These are phyloP conservation scores for Thelephora terrestris DNA, from an alignment of 1,284 basidiomycete species.

Conservation along the genomic window DNA sequence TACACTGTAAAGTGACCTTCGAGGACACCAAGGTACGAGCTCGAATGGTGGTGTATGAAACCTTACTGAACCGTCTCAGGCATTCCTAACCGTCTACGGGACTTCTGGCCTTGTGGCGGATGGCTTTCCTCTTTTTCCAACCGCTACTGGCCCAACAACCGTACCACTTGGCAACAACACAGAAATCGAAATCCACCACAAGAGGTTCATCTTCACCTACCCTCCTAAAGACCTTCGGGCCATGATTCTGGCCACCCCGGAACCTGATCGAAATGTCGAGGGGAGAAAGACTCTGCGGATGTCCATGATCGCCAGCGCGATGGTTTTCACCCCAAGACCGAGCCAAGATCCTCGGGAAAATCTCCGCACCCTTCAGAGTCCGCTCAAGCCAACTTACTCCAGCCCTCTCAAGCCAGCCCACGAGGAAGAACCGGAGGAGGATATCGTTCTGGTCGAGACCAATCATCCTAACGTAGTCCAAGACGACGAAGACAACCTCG, in stretches of 20 bases:
- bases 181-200: constrained; percentile 54
- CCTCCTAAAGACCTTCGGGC: constrained; percentile 63
- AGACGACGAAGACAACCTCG: constrained; percentile 53
- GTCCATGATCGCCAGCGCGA: constrained; percentile 63
- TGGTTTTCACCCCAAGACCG: constrained; percentile 59
- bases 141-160: constrained; percentile 33
- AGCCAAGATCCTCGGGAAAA: constrained; percentile 50
- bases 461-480: constrained; percentile 55
- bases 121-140: constrained; percentile 45
- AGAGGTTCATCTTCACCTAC: constrained; percentile 58
- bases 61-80: constrained; percentile 26
- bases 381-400: constrained; percentile 32
- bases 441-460: constrained; percentile 56
- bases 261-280: constrained; percentile 14
- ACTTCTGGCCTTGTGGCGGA: constrained; percentile 47
- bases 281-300: constrained; percentile 42
- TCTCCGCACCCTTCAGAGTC: constrained; percentile 48
- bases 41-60: background rate
- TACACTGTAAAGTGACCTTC: constrained; percentile 62
- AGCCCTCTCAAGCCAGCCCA: constrained; percentile 15
- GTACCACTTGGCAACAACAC: constrained; percentile 56
- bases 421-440: constrained; percentile 21
- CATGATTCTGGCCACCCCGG: constrained; percentile 40
- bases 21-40: constrained; percentile 45
- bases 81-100: constrained; percentile 55